Base-by-base conservation (phyloP, 208 protist species). In the Crithidia sp. region DNA sequence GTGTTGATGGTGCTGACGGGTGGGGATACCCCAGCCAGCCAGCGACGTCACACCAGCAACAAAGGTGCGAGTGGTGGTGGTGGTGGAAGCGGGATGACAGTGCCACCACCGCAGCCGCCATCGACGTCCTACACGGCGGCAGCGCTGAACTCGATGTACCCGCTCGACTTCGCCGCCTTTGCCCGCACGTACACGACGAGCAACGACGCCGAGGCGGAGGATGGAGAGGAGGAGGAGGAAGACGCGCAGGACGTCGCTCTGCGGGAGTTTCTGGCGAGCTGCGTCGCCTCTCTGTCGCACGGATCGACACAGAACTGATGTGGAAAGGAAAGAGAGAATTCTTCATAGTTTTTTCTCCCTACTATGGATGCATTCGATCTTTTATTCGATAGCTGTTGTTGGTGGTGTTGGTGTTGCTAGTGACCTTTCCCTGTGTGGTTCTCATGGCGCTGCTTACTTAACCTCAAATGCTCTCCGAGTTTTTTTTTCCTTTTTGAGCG, bases 121-220 rank as follows among this genome's bases (percentile, higher is more conserved):
- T 40, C 61, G 6, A 16, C 47, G 47, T 44, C 7, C 28, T 56
- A 56, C n/a, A 47, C 59, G 44, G 37, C 71, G 17, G 67, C 60
- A n/a, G 71, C 83, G 13, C 61, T 88, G 19, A 71, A 75, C 12
- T 63, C 76, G n/a, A 60, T 83, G 49, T 90, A 87, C 60, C 86
- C 86, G 36, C 76, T 94, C 4, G 89, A 94, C 73, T 94, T 87
- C 55, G 81, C 76, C 2, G 89, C 74, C 5, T 89, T 92, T 58
- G 78, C 79, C 49, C 58, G 70, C 44, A 58, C n/a, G 45, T 74
- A 60, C 56, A 57, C 69, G 60, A 75, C 67, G 19, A 69, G 71
- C 12, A 40, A 41, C 14, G 71, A 74, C 28, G 65, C 8, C 39
- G 73, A 55, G n/a, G 79, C 58, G 7, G 79, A 77, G 13, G 74